phyloP scores from a whole-genome alignment of 2,329 filamentous ascomycete species.

The Monilinia polystroma region DNA sequence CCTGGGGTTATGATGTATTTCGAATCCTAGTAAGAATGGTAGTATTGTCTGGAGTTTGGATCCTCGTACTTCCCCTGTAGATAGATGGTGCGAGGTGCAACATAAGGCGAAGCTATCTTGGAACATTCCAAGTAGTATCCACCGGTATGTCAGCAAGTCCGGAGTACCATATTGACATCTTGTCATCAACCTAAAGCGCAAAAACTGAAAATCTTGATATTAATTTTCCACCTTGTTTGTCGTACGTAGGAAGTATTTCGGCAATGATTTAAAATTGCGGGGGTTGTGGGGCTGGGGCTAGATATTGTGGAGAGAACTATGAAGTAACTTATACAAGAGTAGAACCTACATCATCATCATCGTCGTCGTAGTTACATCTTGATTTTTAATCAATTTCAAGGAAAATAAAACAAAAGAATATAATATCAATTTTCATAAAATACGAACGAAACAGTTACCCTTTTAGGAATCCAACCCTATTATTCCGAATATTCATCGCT shows the following conservation, averaged over 20 bases:
- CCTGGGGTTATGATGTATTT: neutral
- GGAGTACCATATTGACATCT: neutral
- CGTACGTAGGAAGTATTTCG: neutral
- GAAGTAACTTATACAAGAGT: neutral
- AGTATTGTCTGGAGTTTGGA: neutral
- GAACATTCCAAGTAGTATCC: neutral
- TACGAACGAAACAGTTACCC: neutral
- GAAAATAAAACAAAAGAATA: too few relatives aligned
- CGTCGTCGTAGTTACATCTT: too few relatives aligned
- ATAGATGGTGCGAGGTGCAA: neutral
- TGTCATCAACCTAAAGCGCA: neutral
- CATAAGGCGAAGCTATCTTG: constrained; percentile 7
- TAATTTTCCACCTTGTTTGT: neutral
- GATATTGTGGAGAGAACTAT: neutral
- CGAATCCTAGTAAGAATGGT: neutral
- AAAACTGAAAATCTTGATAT: neutral
- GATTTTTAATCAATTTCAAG: too few relatives aligned
- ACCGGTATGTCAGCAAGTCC: neutral
- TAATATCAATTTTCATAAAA: too few relatives aligned
- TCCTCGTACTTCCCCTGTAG: constrained; percentile 9
- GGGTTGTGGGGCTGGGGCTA: neutral
- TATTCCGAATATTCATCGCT: neutral
- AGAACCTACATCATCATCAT: too few relatives aligned
- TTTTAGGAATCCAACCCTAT: neutral
- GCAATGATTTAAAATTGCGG: neutral